phyloP scores from a whole-genome alignment of 2,329 filamentous ascomycete species.

The Penicillium occitanis region DNA sequence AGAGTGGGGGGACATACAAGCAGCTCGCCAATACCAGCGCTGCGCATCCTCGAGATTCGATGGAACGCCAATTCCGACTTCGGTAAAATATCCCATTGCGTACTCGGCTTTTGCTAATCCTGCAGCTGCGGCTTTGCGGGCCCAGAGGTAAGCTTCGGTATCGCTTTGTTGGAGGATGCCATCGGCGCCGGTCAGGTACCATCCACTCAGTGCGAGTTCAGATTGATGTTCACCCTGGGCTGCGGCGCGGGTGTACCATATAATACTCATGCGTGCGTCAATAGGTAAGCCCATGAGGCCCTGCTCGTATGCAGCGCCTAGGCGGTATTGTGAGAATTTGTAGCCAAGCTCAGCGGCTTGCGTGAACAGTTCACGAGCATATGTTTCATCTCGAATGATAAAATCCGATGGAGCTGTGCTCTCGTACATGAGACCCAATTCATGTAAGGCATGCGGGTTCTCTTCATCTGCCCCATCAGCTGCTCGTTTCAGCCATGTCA shows the following conservation, averaged over 20 bases:
- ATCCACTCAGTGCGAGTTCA: conserved; percentile 80
- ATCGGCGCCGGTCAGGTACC: conserved; percentile 91
- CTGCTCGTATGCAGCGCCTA: conserved; percentile 88
- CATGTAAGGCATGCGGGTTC: conserved; percentile 93
- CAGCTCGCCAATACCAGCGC: conserved; percentile 96
- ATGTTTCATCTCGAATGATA: conserved; percentile 76
- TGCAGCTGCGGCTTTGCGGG: conserved; percentile 83
- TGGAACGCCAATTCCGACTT: conserved; percentile 85
- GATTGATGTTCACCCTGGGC: conserved; percentile 92
- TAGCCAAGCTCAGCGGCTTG: conserved; percentile 87
- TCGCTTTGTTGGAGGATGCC: conserved; percentile 88
- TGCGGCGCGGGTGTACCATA: conserved; percentile 90
- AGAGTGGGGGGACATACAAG: conserved; percentile 64
- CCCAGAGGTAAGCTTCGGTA: conserved; percentile 96
- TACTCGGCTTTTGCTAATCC: conserved; percentile 93
- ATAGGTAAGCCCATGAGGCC: conserved; percentile 78
- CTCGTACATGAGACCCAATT: conserved; percentile 67
- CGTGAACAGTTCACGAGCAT: conserved; percentile 77
- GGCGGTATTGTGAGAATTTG: conserved; percentile 89
- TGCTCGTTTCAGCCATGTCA: conserved; percentile 89
- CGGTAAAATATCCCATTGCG: conserved; percentile 96
- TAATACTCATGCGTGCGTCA: conserved; percentile 80
- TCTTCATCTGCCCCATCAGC: conserved; percentile 83
- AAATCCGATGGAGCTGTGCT: conserved; percentile 61
- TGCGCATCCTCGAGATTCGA: conserved; percentile 92